Evolutionary conservation across 257 asterid genomes (phyloP), one percentile per base, ranked within the genome.

Genomic region (Salvia miltiorrhiza): DNA sequence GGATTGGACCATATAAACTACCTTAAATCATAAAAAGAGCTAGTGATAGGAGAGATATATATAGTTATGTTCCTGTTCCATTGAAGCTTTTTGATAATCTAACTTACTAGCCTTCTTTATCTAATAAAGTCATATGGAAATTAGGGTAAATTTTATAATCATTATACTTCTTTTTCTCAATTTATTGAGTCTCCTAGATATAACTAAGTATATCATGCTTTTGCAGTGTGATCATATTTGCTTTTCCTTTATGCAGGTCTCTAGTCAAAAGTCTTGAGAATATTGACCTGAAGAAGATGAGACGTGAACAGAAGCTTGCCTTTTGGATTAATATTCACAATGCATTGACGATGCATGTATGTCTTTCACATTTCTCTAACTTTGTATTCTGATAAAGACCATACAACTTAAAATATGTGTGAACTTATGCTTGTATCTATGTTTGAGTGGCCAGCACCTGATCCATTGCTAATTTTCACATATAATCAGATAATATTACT

Each of bases 261-360:
- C 79, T 93, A 11, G 89, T 90, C 54, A 86, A 88, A 83, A 72
- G 87, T 56, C 96, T 93, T 39, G 97, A 93, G 83, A 84, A 66
- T 67, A 84, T 93, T 76, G 92, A 93, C 74, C 92, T 83, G 50
- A 77, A 68, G 75, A 90, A 77, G 82, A 88, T 93, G 95, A 83
- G 65, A 76, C 94, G 92, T 14, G 96, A 92, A 70, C 94, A 89
- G 79, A 92, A 89, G 88, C 95, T 92, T 60, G 85, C 87, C 10
- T 92, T 89, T 71, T 89, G 94, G 97, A 78, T 89, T 56, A 88
- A 89, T 75, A 88, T 88, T 75, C 98, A 92, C 85, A 92, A 92
- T 79, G 92, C 98, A 33, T 76, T 92, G 86, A 87, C 81, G 75
- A 93, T 93, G 97, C 97, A 90, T 73, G 97, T 92, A 85, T 48